Conservation (phyloP, 1,284 basidiomycete species). For the Phylloporus gajari region DNA sequence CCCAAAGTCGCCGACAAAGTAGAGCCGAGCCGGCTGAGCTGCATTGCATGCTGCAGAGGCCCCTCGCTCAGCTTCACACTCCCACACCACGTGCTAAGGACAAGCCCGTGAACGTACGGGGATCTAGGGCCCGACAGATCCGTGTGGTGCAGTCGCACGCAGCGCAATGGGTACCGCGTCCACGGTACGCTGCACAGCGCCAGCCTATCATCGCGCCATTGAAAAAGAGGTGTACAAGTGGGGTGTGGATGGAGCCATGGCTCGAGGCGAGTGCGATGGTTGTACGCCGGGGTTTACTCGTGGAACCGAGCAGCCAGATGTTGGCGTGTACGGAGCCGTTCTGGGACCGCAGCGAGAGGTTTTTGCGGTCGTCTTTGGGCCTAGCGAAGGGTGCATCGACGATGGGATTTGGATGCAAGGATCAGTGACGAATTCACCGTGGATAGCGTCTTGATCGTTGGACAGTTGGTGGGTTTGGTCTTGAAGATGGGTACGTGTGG, state of each 20-base stretch:
- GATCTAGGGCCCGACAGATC: slow-evolving; percentile 26
- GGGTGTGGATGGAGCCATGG: no score
- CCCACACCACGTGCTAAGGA: slow-evolving; percentile 31
- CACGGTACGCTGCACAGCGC: no score
- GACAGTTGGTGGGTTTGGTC: slow-evolving; percentile 49
- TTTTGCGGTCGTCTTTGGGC: slow-evolving; percentile 42
- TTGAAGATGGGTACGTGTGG: slow-evolving; percentile 24
- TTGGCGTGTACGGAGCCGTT: slow-evolving; percentile 45
- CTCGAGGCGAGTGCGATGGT: no score
- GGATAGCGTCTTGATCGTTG: slow-evolving; percentile 38
- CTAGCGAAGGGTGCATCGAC: slow-evolving; percentile 44
- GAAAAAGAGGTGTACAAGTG: no score
- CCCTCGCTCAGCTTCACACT: slow-evolving; percentile 22
- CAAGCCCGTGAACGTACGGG: slow-evolving; percentile 40
- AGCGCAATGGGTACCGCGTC: slow-evolving; percentile 21
- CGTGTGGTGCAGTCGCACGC: no score
- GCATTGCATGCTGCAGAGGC: slow-evolving; percentile 24
- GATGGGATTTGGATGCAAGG: slow-evolving; percentile 49
- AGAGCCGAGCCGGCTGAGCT: slow-evolving; percentile 36
- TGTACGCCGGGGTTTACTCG: no score
- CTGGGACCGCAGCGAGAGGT: slow-evolving; percentile 46
- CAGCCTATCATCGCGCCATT: no score
- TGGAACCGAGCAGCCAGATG: slow-evolving; percentile 37
- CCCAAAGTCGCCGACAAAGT: slow-evolving; percentile 37
- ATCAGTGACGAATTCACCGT: slow-evolving; percentile 50